Evolutionary conservation across 75 land plant species (phyloP).

Genomic region (Picea glauca): DNA sequence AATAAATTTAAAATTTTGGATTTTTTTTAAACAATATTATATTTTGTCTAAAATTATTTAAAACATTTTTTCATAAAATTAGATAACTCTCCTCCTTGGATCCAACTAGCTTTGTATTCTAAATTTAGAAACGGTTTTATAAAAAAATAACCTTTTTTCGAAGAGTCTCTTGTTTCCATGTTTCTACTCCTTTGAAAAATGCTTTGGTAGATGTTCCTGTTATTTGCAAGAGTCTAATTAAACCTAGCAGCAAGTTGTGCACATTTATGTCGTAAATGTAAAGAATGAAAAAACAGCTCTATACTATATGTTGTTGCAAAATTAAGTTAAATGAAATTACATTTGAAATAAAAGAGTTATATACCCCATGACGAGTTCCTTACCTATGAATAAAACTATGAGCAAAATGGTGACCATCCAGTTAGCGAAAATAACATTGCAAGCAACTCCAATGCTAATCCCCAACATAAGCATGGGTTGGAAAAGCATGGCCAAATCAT

Average conservation of each 20-base stretch:
- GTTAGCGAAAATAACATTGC: constrained; percentile 74
- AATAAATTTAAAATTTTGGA: too few relatives aligned
- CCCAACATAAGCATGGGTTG: constrained; percentile 83
- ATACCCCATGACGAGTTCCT: not conserved
- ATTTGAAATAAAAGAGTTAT: too few relatives aligned
- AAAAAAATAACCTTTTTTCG: constrained; percentile 32
- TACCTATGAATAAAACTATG: constrained; percentile 53
- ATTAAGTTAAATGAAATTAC: too few relatives aligned
- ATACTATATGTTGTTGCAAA: too few relatives aligned
- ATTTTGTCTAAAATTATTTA: too few relatives aligned
- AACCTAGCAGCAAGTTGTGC: not conserved
- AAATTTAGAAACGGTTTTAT: too few relatives aligned
- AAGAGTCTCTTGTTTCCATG: constrained; percentile 62
- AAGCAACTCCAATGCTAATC: constrained; percentile 74
- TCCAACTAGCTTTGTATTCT: too few relatives aligned
- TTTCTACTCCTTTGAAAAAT: constrained; percentile 52
- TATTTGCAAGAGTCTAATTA: not conserved
- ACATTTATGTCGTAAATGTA: not conserved
- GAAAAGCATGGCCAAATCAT: constrained; percentile 65
- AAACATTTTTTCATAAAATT: too few relatives aligned
- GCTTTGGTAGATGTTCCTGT: constrained; percentile 56
- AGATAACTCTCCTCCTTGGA: too few relatives aligned
- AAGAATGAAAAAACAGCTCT: not conserved
- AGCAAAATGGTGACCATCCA: constrained; percentile 77
- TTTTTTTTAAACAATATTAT: too few relatives aligned